These are phyloP conservation scores for Tylopilus balloui DNA, from an alignment of 768 basidiomycete species.

Conservation along the genomic window DNA sequence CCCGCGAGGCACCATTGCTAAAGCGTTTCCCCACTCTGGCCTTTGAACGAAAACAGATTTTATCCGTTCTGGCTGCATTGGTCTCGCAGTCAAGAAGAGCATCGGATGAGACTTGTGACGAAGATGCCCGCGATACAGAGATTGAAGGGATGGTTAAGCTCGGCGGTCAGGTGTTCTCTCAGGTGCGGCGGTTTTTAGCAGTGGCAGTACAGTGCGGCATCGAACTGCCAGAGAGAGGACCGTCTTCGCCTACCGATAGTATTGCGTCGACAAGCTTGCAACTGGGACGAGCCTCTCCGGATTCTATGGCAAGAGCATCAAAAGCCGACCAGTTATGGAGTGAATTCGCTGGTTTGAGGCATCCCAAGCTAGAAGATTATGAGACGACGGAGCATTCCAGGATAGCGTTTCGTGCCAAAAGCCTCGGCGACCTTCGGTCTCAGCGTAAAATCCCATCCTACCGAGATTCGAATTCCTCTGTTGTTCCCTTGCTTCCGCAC, in stretches of 20 bases:
- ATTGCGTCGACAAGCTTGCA: constrained; percentile 16
- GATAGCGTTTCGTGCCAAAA: constrained; percentile 43
- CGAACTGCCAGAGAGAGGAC: constrained; percentile 53
- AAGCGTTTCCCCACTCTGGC: constrained; percentile 61
- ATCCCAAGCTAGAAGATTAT: constrained; percentile 24
- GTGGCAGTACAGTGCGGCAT: constrained; percentile 73
- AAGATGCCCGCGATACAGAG: constrained; percentile 48
- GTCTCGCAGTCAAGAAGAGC: constrained; percentile 76
- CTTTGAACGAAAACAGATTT: constrained; percentile 75
- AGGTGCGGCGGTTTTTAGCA: constrained; percentile 74
- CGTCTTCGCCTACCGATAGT: constrained; percentile 24
- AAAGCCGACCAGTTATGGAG: constrained; percentile 7
- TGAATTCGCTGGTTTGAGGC: constrained; percentile 30
- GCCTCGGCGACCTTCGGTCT: constrained; percentile 48
- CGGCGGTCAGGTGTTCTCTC: constrained; percentile 75
- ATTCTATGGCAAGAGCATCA: constrained; percentile 9
- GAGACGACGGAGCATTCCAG: constrained; percentile 23
- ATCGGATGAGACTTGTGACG: constrained; percentile 44
- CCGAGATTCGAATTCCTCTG: constrained; percentile 35
- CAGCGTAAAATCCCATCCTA: constrained; percentile 30
- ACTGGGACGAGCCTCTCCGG: constrained; percentile 14
- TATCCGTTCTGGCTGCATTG: constrained; percentile 75
- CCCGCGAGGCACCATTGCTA: constrained; percentile 74
- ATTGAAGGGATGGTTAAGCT: constrained; percentile 76
- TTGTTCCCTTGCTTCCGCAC: constrained; percentile 35